Evolutionary conservation across 257 asterid species (phyloP).

Genomic region (Ocimum tenuiflorum): DNA sequence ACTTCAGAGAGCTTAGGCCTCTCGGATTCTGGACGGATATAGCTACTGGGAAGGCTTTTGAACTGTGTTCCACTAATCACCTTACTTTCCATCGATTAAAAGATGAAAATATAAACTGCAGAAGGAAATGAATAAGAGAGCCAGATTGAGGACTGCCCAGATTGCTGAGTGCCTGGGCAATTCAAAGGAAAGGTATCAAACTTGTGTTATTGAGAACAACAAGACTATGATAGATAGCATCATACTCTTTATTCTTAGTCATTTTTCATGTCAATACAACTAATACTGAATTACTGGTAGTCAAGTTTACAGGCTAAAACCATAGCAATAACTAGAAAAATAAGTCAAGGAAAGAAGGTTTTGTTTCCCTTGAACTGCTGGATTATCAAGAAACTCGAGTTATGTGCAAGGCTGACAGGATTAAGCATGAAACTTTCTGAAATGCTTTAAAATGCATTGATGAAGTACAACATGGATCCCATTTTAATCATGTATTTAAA

Average conservation of each 20-base stretch:
- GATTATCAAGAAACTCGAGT: not conserved
- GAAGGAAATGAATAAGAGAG: not conserved
- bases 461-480: not conserved
- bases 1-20: slow-evolving; percentile 45
- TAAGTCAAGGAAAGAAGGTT: not conserved
- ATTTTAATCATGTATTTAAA: too few species aligned
- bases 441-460: not conserved
- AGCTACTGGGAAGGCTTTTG: slow-evolving; percentile 39
- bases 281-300: not conserved
- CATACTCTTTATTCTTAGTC: not conserved
- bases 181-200: slow-evolving; percentile 1
- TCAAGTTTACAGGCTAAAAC: not conserved
- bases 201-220: not conserved
- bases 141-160: slow-evolving; percentile 12
- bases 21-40: slow-evolving; percentile 47
- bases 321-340: not conserved
- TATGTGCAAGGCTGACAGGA: not conserved
- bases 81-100: slow-evolving; percentile 33
- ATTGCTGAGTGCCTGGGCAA: slow-evolving; percentile 13
- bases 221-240: not conserved
- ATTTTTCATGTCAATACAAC: not conserved
- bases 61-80: slow-evolving; percentile 41
- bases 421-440: not conserved
- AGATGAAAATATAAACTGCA: not conserved
- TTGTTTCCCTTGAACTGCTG: not conserved